Base-by-base conservation (phyloP, 129 eudicot genomes). In the Lactuca saligna region DNA sequence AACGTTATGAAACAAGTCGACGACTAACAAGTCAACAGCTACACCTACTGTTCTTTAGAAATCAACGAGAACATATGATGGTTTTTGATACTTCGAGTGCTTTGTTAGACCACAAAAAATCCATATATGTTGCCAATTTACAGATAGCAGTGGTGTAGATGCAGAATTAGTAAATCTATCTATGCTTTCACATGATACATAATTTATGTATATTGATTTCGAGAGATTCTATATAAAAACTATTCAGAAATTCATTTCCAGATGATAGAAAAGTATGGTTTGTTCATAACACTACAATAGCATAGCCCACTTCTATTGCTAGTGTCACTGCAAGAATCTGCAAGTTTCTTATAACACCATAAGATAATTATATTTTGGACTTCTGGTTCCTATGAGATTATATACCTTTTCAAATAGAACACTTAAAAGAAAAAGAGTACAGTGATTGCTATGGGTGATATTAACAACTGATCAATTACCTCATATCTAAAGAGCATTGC, bases 371-470 rank as follows among this genome's bases (percentile, higher is more conserved):
- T 13, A 29, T 63, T 29, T 39, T 41, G 35, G 71, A 29, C 17
- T 29, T 73, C 39, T 64, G 5, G 57, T 54, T 53, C 38, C 17
- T 25, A 37, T 25, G 13, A 42, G 38, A 54, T 53, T 34, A 38
- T 63, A 57, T 54, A 37, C 16, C 6, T 5, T 54, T 39, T 54
- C 53, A 55, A 56, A 64, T 15, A 8, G 10, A 64, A 42, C 16
- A 57, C 71, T 25, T 37, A n/a, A 73, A 72, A 63, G 34, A 54
- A 42, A 12, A 54, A 55, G 58, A n/a, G 65, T 54, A 73, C 65
- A 54, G 4, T 29, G 49, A 15, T 35, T 51, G 41, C 11, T 62
- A 34, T 38, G 70, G 60, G 53, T 37, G 46, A 8, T 63, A 53
- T 46, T 49, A 48, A 15, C 35, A 64, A 9, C 4, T 10, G 53